Evolutionary conservation across 2,329 filamentous ascomycete species (phyloP).

Genomic region (Fusarium sp.): DNA sequence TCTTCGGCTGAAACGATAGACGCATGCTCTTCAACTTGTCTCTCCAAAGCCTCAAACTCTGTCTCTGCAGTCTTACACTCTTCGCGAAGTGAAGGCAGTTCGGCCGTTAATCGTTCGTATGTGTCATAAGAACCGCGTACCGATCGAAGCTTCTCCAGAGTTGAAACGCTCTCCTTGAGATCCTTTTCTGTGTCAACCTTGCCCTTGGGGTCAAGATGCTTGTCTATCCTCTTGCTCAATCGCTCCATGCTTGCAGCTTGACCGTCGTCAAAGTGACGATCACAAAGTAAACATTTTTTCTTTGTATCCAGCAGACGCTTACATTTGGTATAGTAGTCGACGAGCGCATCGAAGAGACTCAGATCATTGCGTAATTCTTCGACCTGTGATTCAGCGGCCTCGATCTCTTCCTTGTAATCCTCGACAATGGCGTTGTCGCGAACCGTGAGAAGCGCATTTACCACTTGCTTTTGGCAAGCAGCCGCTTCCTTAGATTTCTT

Average conservation of each 20-base stretch:
- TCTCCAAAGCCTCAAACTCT: slow-evolving; percentile 69
- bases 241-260: slow-evolving; percentile 67
- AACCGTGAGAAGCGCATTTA: slow-evolving; percentile 59
- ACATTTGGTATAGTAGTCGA: slow-evolving; percentile 77
- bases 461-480: slow-evolving; percentile 68
- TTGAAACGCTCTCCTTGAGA: slow-evolving; percentile 61
- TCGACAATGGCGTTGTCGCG: slow-evolving; percentile 62
- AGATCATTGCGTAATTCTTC: slow-evolving; percentile 73
- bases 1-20: slow-evolving; percentile 71
- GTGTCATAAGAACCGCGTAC: slow-evolving; percentile 78
- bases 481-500: slow-evolving; percentile 72
- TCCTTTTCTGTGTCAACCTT: slow-evolving; percentile 71
- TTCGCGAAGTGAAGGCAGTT: slow-evolving; percentile 75
- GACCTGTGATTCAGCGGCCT: slow-evolving; percentile 65
- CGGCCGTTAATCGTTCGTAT: slow-evolving; percentile 75
- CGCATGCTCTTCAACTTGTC: slow-evolving; percentile 75
- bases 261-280: slow-evolving; percentile 73
- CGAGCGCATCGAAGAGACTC: slow-evolving; percentile 74
- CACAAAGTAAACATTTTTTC: slow-evolving; percentile 81
- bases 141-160: slow-evolving; percentile 69
- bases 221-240: slow-evolving; percentile 74
- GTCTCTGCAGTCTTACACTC: slow-evolving; percentile 71
- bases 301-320: slow-evolving; percentile 72
- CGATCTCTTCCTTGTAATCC: slow-evolving; percentile 64
- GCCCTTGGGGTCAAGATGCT: slow-evolving; percentile 69